Conservation (phyloP, 2,329 filamentous ascomycete genomes). For the Drechslerella stenobrocha region DNA sequence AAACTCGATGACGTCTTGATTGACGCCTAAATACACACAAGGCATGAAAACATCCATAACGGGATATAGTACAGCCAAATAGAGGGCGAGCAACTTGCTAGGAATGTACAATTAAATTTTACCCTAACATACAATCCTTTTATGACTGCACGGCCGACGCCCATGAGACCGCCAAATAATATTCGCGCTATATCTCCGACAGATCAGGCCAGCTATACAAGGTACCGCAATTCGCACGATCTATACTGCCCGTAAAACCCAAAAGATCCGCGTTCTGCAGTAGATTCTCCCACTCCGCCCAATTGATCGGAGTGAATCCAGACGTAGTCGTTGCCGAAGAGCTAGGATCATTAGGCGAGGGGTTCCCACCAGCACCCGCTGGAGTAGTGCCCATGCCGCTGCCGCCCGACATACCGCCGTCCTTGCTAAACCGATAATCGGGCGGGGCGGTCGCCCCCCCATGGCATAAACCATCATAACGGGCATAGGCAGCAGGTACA, state of each 20-base stretch:
- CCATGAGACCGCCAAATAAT: no score
- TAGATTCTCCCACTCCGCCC: conserved; percentile 43
- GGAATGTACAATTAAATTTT: no score
- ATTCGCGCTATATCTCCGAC: background rate
- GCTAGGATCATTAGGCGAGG: conserved; percentile 5
- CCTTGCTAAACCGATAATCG: background rate
- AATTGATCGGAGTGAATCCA: conserved; percentile 41
- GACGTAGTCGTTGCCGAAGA: conserved; percentile 16
- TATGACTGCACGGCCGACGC: no score
- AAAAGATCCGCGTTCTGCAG: conserved; percentile 43
- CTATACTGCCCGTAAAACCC: conserved; percentile 24
- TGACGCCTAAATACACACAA: no score
- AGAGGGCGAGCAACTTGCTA: no score
- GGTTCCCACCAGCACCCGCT: background rate
- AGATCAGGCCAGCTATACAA: conserved; percentile 12
- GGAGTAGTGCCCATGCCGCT: background rate
- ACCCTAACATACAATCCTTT: no score
- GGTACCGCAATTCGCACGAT: conserved; percentile 16
- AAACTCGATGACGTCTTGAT: no score
- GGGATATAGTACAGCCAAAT: no score
- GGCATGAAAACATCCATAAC: no score
- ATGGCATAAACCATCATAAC: background rate
- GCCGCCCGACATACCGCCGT: background rate
- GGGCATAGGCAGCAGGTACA: background rate
- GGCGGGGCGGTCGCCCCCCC: background rate